phyloP scores from a whole-genome alignment of 108 stramenopile species.

The Asterionellopsis glacialis region DNA sequence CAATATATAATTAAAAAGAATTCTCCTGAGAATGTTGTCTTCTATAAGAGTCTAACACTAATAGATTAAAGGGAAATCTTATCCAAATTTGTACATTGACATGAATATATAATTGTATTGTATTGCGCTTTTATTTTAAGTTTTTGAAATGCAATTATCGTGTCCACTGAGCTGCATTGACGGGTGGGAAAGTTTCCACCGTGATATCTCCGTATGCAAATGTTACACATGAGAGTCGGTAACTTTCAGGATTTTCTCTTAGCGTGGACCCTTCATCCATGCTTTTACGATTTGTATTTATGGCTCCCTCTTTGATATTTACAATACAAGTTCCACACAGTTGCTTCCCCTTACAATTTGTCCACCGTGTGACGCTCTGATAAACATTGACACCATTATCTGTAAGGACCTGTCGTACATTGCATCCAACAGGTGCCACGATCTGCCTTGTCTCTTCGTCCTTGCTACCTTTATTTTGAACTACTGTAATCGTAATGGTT shows the following conservation, averaged over 20 bases:
- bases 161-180: slow-evolving; percentile 88
- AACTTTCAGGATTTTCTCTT: slow-evolving; percentile 86
- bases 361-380: slow-evolving; percentile 89
- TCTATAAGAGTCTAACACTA: no score
- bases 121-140: no score
- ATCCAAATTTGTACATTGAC: no score
- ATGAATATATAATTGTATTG: no score
- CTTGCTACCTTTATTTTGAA: slow-evolving; percentile 64
- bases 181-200: slow-evolving; percentile 88
- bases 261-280: slow-evolving; percentile 89
- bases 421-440: slow-evolving; percentile 59
- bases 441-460: slow-evolving; percentile 41
- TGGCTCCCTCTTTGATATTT: slow-evolving; percentile 69
- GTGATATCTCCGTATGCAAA: slow-evolving; percentile 87
- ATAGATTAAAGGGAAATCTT: no score
- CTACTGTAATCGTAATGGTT: slow-evolving; percentile 72
- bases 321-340: slow-evolving; percentile 96
- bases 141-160: slow-evolving; percentile 35
- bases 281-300: slow-evolving; percentile 75
- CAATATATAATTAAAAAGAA: no score
- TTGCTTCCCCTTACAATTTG: slow-evolving; percentile 95
- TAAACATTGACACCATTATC: slow-evolving; percentile 93
- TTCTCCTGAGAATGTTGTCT: no score
- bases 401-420: slow-evolving; percentile 76
- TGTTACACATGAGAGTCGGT: slow-evolving; percentile 88